These are phyloP conservation scores for Celoporthe dispersa DNA, from an alignment of 2,329 filamentous ascomycete genomes.

Conservation along the genomic window DNA sequence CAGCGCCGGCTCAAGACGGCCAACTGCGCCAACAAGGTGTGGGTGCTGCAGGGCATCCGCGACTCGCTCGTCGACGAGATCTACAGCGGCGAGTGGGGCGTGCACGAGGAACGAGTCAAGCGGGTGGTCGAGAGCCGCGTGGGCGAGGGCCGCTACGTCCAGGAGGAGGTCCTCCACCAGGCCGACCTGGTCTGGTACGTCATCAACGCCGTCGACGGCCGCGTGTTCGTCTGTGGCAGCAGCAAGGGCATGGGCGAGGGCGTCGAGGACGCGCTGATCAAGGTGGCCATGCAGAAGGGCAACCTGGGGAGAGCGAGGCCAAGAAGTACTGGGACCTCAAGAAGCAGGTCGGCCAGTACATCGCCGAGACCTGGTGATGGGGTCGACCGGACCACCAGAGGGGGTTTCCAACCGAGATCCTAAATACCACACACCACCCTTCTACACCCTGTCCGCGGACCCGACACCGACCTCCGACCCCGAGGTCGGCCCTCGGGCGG, in stretches of 20 bases:
- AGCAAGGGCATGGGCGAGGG: conserved; percentile 98
- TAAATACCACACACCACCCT: not conserved
- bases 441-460: not conserved
- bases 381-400: not conserved
- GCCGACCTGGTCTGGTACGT: conserved; percentile 98
- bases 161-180: conserved; percentile 90
- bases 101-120: conserved; percentile 88
- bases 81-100: conserved; percentile 95
- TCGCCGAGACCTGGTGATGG: conserved; percentile 75
- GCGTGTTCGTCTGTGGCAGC: conserved; percentile 95
- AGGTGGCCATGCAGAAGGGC: conserved; percentile 92
- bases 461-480: conserved; percentile 1
- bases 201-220: conserved; percentile 92
- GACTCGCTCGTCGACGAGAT: conserved; percentile 94
- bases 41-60: conserved; percentile 93
- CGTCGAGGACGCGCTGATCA: conserved; percentile 83
- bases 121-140: conserved; percentile 77
- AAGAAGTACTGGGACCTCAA: conserved; percentile 88
- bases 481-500: not conserved
- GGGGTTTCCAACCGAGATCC: not conserved
- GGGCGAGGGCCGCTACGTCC: conserved; percentile 87
- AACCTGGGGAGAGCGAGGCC: conserved; percentile 83
- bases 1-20: conserved; percentile 91
- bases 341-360: conserved; percentile 92
- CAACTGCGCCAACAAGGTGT: conserved; percentile 97